Evolutionary conservation across 2,329 filamentous ascomycete species (phyloP).

Genomic region (Claviceps paspali): DNA sequence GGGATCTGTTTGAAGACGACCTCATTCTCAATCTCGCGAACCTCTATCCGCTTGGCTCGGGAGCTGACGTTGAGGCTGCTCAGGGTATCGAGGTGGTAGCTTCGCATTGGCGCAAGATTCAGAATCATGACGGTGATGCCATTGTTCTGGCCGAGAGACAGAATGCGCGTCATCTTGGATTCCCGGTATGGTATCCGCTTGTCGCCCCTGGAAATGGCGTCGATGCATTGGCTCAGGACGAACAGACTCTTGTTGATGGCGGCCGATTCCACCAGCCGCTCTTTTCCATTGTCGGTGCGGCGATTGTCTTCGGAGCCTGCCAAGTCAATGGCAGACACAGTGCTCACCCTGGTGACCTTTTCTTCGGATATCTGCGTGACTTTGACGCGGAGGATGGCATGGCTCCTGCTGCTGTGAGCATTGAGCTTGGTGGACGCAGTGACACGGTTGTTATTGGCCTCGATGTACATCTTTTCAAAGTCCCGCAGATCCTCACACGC

Average conservation of each 20-base stretch:
- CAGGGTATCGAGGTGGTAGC: slow-evolving; percentile 85
- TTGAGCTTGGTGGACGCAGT: slow-evolving; percentile 88
- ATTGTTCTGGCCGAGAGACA: slow-evolving; percentile 86
- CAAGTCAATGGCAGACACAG: slow-evolving; percentile 83
- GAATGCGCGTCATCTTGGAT: slow-evolving; percentile 91
- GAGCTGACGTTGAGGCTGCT: slow-evolving; percentile 93
- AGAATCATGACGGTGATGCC: slow-evolving; percentile 94
- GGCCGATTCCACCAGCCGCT: slow-evolving; percentile 83
- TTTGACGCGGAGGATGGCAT: slow-evolving; percentile 84
- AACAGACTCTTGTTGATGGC: slow-evolving; percentile 97
- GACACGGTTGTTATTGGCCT: slow-evolving; percentile 79
- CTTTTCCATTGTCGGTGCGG: slow-evolving; percentile 83
- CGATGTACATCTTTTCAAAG: slow-evolving; percentile 79
- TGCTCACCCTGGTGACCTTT: slow-evolving; percentile 58
- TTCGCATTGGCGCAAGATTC: slow-evolving; percentile 79
- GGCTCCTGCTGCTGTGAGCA: slow-evolving; percentile 75
- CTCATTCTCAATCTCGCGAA: slow-evolving; percentile 90
- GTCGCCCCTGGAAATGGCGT: slow-evolving; percentile 67
- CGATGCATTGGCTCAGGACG: slow-evolving; percentile 85
- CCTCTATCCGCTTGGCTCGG: slow-evolving; percentile 88
- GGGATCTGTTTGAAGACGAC: slow-evolving; percentile 69
- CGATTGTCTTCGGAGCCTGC: slow-evolving; percentile 94
- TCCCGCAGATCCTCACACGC: slow-evolving; percentile 75
- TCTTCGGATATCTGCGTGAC: slow-evolving; percentile 61
- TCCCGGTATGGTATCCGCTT: slow-evolving; percentile 82